Evolutionary conservation across 768 basidiomycete species (phyloP).

Genomic region (Calvatia gigantea): DNA sequence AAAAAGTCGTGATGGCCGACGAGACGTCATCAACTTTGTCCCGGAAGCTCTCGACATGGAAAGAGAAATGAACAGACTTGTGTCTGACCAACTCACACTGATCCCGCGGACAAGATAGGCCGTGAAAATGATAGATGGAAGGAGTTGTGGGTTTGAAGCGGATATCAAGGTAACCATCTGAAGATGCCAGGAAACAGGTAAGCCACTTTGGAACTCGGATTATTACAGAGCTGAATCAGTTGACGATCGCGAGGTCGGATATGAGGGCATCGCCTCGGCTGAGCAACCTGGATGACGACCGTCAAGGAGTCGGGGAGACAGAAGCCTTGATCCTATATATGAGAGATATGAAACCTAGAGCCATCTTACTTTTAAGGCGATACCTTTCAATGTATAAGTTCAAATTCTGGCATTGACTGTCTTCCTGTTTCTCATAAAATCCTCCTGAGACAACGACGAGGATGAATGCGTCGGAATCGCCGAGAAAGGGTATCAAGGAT

Average conservation of each 20-base stretch:
- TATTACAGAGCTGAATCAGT: neutral
- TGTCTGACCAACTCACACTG: neutral
- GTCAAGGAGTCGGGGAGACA: neutral
- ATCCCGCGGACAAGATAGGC: neutral
- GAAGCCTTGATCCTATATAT: neutral
- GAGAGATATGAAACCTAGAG: neutral
- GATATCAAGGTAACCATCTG: constrained; percentile 1
- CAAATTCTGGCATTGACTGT: neutral
- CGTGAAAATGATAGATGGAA: constrained; percentile 2
- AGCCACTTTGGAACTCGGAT: neutral
- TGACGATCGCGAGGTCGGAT: neutral
- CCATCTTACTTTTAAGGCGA: neutral
- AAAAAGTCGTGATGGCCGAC: constrained; percentile 7
- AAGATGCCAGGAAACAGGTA: neutral
- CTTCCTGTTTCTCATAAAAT: neutral
- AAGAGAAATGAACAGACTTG: constrained; percentile 1
- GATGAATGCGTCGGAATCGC: neutral
- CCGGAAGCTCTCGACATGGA: neutral
- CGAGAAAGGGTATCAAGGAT: neutral
- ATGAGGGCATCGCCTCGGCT: neutral
- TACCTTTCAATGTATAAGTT: neutral
- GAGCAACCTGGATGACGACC: neutral
- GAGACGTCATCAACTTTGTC: neutral
- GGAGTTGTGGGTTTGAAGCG: constrained; percentile 1
- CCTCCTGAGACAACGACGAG: neutral